A percentile compares a stretch with the other conserved stretches of the same genome.
These are phyloP conservation scores for Aspergillus aculeatus DNA, from an alignment of 2,329 filamentous ascomycete genomes.

Conservation along the genomic window DNA sequence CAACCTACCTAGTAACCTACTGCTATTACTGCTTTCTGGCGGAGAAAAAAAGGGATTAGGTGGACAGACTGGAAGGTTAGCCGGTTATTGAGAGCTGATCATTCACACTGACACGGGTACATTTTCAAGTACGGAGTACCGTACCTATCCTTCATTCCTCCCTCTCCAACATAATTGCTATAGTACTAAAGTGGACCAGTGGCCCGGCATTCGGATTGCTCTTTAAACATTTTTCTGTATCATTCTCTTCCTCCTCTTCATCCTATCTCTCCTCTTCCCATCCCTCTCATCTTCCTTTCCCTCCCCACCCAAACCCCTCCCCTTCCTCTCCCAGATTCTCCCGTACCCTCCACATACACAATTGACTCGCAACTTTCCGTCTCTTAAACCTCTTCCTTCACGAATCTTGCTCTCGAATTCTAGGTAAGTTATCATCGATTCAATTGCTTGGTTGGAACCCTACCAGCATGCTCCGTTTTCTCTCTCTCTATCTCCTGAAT, in stretches of 20 bases:
- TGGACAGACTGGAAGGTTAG: conserved; percentile 23
- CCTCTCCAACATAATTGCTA: neutral
- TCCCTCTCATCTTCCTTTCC: neutral
- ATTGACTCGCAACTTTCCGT: too few species aligned
- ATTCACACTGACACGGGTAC: neutral
- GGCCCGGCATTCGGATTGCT: conserved; percentile 8
- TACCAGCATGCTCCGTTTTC: neutral
- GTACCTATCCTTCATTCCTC: neutral
- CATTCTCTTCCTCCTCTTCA: neutral
- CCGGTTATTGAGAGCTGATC: conserved; percentile 10
- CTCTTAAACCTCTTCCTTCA: neutral
- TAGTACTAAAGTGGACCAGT: conserved; percentile 10
- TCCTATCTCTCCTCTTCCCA: conserved; percentile 2
- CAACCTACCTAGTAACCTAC: neutral
- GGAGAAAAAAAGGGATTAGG: neutral
- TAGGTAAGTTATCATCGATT: neutral
- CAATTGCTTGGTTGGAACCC: neutral
- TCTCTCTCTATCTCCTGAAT: neutral
- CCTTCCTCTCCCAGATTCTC: neutral
- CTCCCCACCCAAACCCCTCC: neutral
- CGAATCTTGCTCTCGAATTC: neutral
- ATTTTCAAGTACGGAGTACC: neutral
- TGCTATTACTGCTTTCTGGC: too few species aligned
- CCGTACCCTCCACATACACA: neutral
- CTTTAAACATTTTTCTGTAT: neutral